Percentiles rank a stretch among this genome's conserved stretches.
Evolutionary conservation across 2,329 filamentous ascomycete species (phyloP).

Genomic region (Cadophora sp.): DNA sequence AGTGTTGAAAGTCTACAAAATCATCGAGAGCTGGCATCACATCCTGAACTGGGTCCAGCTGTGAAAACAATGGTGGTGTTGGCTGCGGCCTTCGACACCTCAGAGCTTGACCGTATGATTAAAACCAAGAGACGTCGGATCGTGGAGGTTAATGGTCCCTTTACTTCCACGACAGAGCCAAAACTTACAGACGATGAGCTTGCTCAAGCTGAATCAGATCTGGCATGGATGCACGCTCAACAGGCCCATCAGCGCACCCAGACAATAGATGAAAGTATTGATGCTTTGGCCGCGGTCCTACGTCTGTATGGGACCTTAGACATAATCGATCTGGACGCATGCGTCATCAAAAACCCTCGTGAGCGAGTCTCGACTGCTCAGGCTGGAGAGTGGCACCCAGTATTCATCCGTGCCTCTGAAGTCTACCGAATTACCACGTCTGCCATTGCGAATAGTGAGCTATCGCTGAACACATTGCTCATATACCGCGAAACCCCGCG

Average conservation of each 20-base stretch:
- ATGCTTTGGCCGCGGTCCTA: neutral
- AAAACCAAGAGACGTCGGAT: neutral
- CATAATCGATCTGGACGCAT: neutral
- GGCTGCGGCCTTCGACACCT: neutral
- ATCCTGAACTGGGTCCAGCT: neutral
- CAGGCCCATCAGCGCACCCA: neutral
- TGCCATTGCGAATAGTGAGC: neutral
- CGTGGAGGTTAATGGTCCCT: constrained; percentile 2
- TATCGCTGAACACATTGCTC: neutral
- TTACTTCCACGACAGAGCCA: neutral
- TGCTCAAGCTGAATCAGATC: constrained; percentile 1
- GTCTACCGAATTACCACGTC: constrained; percentile 8
- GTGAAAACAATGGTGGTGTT: neutral
- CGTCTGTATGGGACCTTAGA: neutral
- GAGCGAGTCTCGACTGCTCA: neutral
- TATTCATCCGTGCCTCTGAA: constrained; percentile 2
- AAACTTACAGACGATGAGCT: neutral
- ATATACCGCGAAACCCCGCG: neutral
- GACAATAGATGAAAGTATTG: neutral
- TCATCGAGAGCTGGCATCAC: neutral
- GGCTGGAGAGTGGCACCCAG: constrained; percentile 5
- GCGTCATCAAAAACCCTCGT: neutral
- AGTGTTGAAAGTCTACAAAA: neutral
- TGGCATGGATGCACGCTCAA: constrained; percentile 8
- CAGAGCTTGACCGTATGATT: constrained; percentile 4